Conservation (phyloP, 2,329 filamentous ascomycete genomes). For the Pseudogymnoascus sp. region DNA sequence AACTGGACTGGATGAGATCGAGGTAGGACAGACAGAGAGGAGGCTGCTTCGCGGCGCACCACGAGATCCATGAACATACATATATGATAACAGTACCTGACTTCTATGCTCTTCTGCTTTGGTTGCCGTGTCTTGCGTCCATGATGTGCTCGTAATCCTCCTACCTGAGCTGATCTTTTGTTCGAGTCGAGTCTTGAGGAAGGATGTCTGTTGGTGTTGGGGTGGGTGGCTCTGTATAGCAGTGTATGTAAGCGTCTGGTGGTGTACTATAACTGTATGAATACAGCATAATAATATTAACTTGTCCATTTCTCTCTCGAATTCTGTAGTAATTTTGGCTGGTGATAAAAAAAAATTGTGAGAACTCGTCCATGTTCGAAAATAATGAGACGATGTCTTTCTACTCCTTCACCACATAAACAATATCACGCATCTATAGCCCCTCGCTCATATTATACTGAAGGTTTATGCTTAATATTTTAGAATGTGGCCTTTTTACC, state of each 20-base stretch:
- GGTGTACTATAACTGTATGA: not conserved
- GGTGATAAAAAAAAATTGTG: too few relatives aligned
- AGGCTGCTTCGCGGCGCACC: conserved; percentile 4
- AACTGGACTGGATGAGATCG: not conserved
- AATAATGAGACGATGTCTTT: not conserved
- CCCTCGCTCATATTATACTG: not conserved
- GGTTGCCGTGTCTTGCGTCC: not conserved
- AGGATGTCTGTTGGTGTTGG: not conserved
- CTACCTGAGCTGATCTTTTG: not conserved
- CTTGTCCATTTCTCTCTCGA: not conserved
- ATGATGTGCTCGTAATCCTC: not conserved
- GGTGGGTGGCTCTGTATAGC: not conserved
- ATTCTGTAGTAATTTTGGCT: too few relatives aligned
- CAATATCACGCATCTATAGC: not conserved
- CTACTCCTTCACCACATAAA: not conserved
- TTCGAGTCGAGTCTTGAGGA: not conserved
- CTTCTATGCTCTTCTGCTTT: not conserved
- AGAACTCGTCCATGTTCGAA: not conserved
- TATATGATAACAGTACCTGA: conserved; percentile 4
- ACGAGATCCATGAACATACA: conserved; percentile 9
- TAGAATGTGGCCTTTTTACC: not conserved
- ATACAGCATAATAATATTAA: not conserved
- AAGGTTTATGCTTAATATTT: conserved; percentile 10
- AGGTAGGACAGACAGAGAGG: conserved; percentile 10
- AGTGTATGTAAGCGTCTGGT: not conserved